Evolutionary conservation across 2,329 filamentous ascomycete genomes (phyloP), one percentile per base, ranked within the genome.

Genomic region (Grosmannia huntii): DNA sequence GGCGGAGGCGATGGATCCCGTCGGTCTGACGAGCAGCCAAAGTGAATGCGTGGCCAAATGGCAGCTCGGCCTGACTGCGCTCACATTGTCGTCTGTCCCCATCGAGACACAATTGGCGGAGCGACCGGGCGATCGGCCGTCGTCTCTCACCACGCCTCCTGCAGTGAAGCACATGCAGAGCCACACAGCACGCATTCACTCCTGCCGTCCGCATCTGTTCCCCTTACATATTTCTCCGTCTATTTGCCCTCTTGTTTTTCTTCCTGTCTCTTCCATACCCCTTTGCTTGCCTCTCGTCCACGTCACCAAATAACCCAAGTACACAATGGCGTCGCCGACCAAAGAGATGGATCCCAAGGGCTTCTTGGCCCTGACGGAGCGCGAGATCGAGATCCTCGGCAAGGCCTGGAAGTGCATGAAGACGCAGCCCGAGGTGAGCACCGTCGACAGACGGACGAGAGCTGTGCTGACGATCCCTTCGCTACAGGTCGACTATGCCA

Each of bases 371-470:
- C 63, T 67, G 49, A 65, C 62, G 19, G 62, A 63, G 0, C 64
- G 65, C 14, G 66, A 67, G 59, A 11, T 62, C 3, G 63, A 65
- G 58, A 65, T 67, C 27, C 63, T 67, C 14, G 41, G 57, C 33
- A 33, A 62, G 44, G 64, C 64, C 5, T 66, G 65, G 65, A 62
- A 53, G 53, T 66, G 64, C 61, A 60, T 67, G 62, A 66, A 65
- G 56, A 57, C 55, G 4, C 54, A 59, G n/a, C 66, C 66, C 3
- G 66, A 67, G 62, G 66, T 65, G 59, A 57, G 65, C 14, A 2
- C 16, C 12, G n/a, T 10, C 11, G 16, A 21, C 23, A n/a, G n/a
- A 21, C 3, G n/a, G 48, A 44, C n/a, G 19, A 25, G 19, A 27
- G 4, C 5, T 12, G 33, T 21, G 7, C 33, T 59, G 21, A n/a